Evolutionary conservation across 208 protist genomes (phyloP).

Genomic region (Porcisia deanei): DNA sequence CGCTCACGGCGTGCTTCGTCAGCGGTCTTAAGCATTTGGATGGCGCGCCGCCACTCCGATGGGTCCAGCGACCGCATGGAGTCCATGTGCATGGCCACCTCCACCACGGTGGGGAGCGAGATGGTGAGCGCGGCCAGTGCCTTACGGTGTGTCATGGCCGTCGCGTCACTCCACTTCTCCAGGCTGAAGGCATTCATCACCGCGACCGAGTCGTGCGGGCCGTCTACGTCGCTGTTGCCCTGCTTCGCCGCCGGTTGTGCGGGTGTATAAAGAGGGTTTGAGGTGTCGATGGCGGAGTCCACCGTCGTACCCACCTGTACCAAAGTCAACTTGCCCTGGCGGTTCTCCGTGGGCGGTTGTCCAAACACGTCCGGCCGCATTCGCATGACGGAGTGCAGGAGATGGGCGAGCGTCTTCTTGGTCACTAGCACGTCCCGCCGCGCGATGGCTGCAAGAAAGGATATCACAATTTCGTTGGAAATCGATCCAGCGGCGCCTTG

Average conservation of each 20-base stretch:
- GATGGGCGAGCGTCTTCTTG: slow-evolving; percentile 51
- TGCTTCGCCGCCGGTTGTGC: background rate
- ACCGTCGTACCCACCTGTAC: slow-evolving; percentile 34
- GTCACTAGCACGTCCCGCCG: slow-evolving; percentile 69
- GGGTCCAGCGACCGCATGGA: slow-evolving; percentile 43
- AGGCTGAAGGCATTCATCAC: slow-evolving; percentile 45
- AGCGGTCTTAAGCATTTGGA: slow-evolving; percentile 67
- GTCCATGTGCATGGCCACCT: slow-evolving; percentile 72
- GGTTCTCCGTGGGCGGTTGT: slow-evolving; percentile 66
- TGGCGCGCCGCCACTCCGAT: slow-evolving; percentile 47
- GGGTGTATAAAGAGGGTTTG: slow-evolving; percentile 39
- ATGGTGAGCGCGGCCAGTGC: slow-evolving; percentile 66
- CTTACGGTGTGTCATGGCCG: slow-evolving; percentile 59
- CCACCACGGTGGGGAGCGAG: slow-evolving; percentile 63
- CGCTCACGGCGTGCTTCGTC: slow-evolving; percentile 74
- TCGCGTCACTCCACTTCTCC: slow-evolving; percentile 40
- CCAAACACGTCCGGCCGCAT: slow-evolving; percentile 82
- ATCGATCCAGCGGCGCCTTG: slow-evolving; percentile 34
- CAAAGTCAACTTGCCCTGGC: slow-evolving; percentile 50
- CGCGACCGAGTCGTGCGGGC: slow-evolving; percentile 14
- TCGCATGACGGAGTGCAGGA: slow-evolving; percentile 66
- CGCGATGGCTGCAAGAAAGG: slow-evolving; percentile 76
- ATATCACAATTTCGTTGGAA: slow-evolving; percentile 78
- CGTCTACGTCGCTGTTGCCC: slow-evolving; percentile 5
- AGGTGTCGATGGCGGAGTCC: slow-evolving; percentile 30